These are phyloP conservation scores for Citrus trifoliata DNA, from an alignment of 345 rosid genomes.

Conservation along the genomic window DNA sequence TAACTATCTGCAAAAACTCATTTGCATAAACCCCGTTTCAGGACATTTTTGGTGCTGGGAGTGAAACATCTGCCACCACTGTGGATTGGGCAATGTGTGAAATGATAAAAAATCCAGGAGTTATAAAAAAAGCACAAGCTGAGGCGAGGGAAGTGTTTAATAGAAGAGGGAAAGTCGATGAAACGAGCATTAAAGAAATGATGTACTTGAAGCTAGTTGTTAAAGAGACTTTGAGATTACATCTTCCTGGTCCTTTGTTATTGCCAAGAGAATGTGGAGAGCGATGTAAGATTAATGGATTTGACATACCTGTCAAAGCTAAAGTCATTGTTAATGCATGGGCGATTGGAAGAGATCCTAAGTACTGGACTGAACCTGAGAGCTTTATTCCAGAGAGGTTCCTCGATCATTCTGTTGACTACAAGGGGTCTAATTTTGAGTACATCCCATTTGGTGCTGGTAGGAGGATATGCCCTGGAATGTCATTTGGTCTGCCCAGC, in stretches of 20 bases:
- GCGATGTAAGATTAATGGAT: conserved; percentile 19
- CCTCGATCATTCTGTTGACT: conserved; percentile 5
- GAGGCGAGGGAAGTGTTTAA: conserved; percentile 24
- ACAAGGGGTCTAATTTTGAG: conserved; percentile 13
- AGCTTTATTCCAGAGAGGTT: conserved; percentile 30
- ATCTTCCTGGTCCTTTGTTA: conserved; percentile 15
- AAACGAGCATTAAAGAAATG: conserved; percentile 13
- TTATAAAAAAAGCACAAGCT: conserved; percentile 15
- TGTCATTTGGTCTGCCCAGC: conserved; percentile 10
- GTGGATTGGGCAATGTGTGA: conserved; percentile 33
- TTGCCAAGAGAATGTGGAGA: conserved; percentile 22
- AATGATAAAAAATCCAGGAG: conserved; percentile 19
- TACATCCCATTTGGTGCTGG: conserved; percentile 34
- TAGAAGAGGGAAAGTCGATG: conserved; percentile 18
- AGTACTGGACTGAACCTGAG: conserved; percentile 32
- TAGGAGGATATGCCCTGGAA: conserved; percentile 32
- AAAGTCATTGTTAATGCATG: conserved; percentile 33
- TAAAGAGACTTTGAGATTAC: conserved; percentile 29
- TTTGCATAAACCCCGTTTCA: background rate
- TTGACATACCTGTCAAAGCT: conserved; percentile 16
- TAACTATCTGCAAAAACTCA: no score
- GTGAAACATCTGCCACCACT: conserved; percentile 26
- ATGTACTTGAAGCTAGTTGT: conserved; percentile 16
- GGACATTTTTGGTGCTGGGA: conserved; percentile 23
- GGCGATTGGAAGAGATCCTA: conserved; percentile 35